Base-by-base conservation (phyloP, 192 early-diverging fungal species). In the Entrophospora sp. region DNA sequence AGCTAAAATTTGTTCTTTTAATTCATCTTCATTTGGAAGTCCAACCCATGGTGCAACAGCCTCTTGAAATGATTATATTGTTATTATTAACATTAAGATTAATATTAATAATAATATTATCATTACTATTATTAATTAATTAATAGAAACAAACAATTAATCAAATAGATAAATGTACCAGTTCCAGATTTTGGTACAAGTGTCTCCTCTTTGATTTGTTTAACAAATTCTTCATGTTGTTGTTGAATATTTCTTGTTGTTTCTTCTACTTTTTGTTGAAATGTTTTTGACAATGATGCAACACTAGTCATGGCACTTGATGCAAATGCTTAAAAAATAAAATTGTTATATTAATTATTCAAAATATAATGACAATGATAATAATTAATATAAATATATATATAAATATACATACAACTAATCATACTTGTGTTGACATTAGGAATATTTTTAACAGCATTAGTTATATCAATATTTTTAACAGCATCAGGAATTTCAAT, bases 41-140 rank as follows among this genome's bases (percentile, higher is more conserved):
- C 82, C 82, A 18, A 64, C 67, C 82, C 82, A 84, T 16, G 78
- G 78, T 8, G 79, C 60, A 20, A 81, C 48, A 20, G 71, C 58
- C 35, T 81, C 82, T 83, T 35, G 24, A 20, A 56, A 34, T 25
- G 10, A n/a, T n/a, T n/a, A n/a, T n/a, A n/a, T n/a, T n/a, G n/a
- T n/a, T n/a, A n/a, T n/a, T n/a, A n/a, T n/a, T n/a, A n/a, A n/a
- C n/a, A n/a, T n/a, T n/a, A n/a, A n/a, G n/a, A n/a, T n/a, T n/a
- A n/a, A n/a, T n/a, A n/a, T n/a, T n/a, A n/a, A n/a, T n/a, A n/a
- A n/a, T n/a, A n/a, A n/a, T n/a, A n/a, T n/a, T n/a, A n/a, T n/a
- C n/a, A n/a, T n/a, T n/a, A n/a, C n/a, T n/a, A n/a, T n/a, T n/a
- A n/a, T n/a, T n/a, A 25, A 55, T 12, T 37, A 5, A 1, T 35